Conservation (phyloP, 129 eudicot species). For the Flaveria trinervia region DNA sequence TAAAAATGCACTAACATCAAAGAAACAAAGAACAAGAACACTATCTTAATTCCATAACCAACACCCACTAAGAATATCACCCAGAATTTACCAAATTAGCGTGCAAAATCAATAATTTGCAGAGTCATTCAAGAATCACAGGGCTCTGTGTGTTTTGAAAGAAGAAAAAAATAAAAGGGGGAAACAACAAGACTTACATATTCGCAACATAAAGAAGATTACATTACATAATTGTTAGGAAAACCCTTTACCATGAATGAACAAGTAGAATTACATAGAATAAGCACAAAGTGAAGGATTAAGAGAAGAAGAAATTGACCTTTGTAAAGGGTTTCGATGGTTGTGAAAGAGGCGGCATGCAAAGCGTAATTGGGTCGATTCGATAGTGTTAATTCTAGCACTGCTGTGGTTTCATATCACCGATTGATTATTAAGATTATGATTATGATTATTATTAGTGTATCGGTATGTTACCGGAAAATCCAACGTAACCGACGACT, state of each 20-base stretch:
- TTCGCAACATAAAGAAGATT: background rate
- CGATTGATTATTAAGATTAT: no score
- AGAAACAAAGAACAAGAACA: background rate
- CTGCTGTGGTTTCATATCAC: background rate
- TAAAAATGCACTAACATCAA: background rate
- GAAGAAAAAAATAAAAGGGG: background rate
- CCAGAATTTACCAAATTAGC: slow-evolving; percentile 15
- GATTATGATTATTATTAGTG: background rate
- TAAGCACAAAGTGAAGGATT: background rate
- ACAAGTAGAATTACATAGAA: background rate
- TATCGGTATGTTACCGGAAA: slow-evolving; percentile 2
- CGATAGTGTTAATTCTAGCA: background rate
- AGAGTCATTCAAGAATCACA: background rate
- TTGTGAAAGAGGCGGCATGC: slow-evolving; percentile 15
- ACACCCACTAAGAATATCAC: background rate
- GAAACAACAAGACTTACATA: background rate
- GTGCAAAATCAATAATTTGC: background rate
- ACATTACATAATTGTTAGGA: background rate
- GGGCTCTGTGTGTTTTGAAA: background rate
- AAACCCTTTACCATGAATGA: background rate
- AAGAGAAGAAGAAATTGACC: slow-evolving; percentile 11
- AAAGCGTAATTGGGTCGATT: background rate
- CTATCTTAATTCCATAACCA: background rate
- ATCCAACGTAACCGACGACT: slow-evolving; percentile 16
- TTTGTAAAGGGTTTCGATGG: background rate